A percentile compares a stretch with the other conserved stretches of the same genome.
Evolutionary conservation across 352 stramenopile genomes (phyloP).

Genomic region (Globisporangium uncinulatum): DNA sequence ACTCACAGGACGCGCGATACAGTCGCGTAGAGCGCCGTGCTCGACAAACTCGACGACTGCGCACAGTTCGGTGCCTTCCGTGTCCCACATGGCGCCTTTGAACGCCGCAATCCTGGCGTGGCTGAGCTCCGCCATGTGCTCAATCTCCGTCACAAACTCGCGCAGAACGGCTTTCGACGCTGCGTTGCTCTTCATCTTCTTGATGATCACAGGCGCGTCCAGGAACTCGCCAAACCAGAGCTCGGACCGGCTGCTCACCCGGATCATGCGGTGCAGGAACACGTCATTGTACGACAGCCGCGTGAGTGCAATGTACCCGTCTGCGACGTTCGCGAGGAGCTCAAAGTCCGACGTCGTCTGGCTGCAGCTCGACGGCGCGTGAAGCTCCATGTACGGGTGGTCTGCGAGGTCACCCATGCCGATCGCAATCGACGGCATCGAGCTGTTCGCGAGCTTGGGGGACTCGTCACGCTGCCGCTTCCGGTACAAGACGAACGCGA

Average conservation of each 20-base stretch:
- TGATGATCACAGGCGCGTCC: slow-evolving; percentile 57
- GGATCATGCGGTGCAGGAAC: slow-evolving; percentile 64
- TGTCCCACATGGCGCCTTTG: slow-evolving; percentile 67
- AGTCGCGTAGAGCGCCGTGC: slow-evolving; percentile 56
- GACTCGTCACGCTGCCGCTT: slow-evolving; percentile 33
- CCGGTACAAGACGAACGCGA: slow-evolving; percentile 30
- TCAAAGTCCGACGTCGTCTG: slow-evolving; percentile 72
- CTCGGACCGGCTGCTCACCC: slow-evolving; percentile 65
- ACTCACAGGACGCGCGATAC: slow-evolving; percentile 32
- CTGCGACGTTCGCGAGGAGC: slow-evolving; percentile 53
- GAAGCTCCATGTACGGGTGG: slow-evolving; percentile 54
- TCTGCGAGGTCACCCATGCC: slow-evolving; percentile 53
- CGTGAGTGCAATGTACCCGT: slow-evolving; percentile 64
- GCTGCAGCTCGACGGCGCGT: slow-evolving; percentile 44
- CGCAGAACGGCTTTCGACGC: slow-evolving; percentile 55
- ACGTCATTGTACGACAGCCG: slow-evolving; percentile 68
- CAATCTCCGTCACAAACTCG: slow-evolving; percentile 78
- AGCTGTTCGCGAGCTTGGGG: slow-evolving; percentile 43
- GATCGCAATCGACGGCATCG: slow-evolving; percentile 42
- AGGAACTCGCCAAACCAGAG: slow-evolving; percentile 72
- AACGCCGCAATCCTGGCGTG: slow-evolving; percentile 69
- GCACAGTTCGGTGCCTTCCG: slow-evolving; percentile 59
- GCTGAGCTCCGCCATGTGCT: slow-evolving; percentile 66
- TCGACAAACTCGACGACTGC: slow-evolving; percentile 69
- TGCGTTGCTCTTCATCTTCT: slow-evolving; percentile 79